Percentiles rank a stretch among this genome's conserved stretches.
Evolutionary conservation across 2,329 filamentous ascomycete genomes (phyloP).

Genomic region (Sclerotinia glacialis): DNA sequence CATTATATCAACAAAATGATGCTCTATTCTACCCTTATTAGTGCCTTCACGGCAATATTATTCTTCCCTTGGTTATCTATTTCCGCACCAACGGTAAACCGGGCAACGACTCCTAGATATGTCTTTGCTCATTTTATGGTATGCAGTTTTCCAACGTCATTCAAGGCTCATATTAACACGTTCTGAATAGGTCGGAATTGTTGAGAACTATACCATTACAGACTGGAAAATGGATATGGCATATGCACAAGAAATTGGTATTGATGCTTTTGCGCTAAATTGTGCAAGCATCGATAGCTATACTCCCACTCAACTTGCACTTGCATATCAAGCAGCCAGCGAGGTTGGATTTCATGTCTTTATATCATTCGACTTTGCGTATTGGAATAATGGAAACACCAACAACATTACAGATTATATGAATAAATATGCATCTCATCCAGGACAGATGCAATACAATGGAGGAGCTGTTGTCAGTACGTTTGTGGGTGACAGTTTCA

Average conservation of each 20-base stretch:
- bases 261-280: constrained; percentile 40
- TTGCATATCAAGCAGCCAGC: constrained; percentile 37
- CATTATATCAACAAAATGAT: background rate
- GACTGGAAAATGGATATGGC: constrained; percentile 38
- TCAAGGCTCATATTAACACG: background rate
- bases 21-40: background rate
- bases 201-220: constrained; percentile 32
- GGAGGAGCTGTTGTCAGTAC: constrained; percentile 39
- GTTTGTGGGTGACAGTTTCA: constrained; percentile 40
- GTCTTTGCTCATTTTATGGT: constrained; percentile 33
- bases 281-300: constrained; percentile 33
- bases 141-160: background rate
- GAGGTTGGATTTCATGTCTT: constrained; percentile 37
- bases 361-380: constrained; percentile 40
- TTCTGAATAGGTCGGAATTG: constrained; percentile 27
- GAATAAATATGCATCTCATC: constrained; percentile 38
- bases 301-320: constrained; percentile 36
- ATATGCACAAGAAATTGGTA: constrained; percentile 39
- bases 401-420: constrained; percentile 38
- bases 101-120: constrained; percentile 20
- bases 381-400: constrained; percentile 39
- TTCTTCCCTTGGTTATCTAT: constrained; percentile 11
- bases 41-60: constrained; percentile 6
- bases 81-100: constrained; percentile 8
- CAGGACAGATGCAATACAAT: constrained; percentile 43